Base-by-base conservation (phyloP, 106 monocot species). In the Dendrobium officinale region DNA sequence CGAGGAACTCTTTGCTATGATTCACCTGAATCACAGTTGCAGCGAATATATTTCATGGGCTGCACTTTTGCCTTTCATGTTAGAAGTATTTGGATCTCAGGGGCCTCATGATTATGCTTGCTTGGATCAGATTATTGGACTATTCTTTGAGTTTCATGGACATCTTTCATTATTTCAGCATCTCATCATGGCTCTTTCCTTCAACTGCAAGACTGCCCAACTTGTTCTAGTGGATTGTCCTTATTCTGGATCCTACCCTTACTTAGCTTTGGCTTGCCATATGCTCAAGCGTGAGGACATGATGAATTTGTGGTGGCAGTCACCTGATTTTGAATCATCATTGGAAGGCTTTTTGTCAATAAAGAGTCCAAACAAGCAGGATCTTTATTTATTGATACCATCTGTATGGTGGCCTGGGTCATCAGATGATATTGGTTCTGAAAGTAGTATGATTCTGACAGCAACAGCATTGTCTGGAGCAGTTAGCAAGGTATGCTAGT, bases 331-430 rank as follows among this genome's bases (percentile, higher is more conserved):
- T 86, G 85, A 88, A 61, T 88, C 80, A 41, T 87, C 86, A 9
- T 77, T 99, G 42, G 98, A 99, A 83, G 91, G 91, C 0, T 99
- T 99, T 77, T 83, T 99, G 26, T 93, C 98, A 51, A 86, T 80
- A 72, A 99, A 95, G 85, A 77, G 55, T 45, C 93, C 95, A 76
- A 99, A 88, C 87, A 95, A 95, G 86, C 89, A 90, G 83, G 98
- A 99, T 82, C 80, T 99, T 67, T 87, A 95, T 37, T 70, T 77
- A 42, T 79, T 95, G 72, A 87, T 99, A 64, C 98, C 98, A 47
- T 92, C 92, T 75, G 92, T 98, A 80, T 97, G 96, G 96, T 94
- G 96, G 90, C 90, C 94, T 78, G 94, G 93, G 19, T 93, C 87
- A 70, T 92, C 74, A 76, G 97, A 98, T 67, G 97, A 98, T 55